Percentiles rank a stretch among this genome's conserved stretches.
phyloP scores from a whole-genome alignment of 805 yeast species.

The Cyberlindnera japonica region DNA sequence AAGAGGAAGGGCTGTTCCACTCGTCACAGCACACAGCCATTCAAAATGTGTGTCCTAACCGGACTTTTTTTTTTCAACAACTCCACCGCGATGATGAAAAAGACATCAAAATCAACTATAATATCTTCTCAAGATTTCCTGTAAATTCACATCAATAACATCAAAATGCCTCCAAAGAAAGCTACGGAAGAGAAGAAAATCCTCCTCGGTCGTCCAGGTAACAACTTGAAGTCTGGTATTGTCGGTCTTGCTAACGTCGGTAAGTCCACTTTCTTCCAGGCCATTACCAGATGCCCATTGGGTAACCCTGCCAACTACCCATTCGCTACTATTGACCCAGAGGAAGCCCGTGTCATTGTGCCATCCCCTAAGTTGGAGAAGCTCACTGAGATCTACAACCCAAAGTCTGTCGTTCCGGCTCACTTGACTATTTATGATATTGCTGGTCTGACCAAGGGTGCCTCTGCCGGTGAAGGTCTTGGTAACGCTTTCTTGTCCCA shows the following conservation, averaged over 20 bases:
- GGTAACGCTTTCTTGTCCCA: slow-evolving; percentile 97
- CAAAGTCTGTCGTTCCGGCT: slow-evolving; percentile 88
- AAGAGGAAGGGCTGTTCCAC: no score
- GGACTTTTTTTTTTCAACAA: slow-evolving; percentile 4
- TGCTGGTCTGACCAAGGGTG: slow-evolving; percentile 98
- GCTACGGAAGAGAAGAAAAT: slow-evolving; percentile 69
- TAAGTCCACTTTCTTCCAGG: slow-evolving; percentile 96
- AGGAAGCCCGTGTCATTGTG: slow-evolving; percentile 93
- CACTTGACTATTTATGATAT: slow-evolving; percentile 91
- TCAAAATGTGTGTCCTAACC: no score
- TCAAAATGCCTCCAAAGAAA: slow-evolving; percentile 65
- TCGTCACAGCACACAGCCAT: no score
- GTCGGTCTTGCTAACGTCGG: slow-evolving; percentile 96
- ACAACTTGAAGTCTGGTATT: slow-evolving; percentile 75
- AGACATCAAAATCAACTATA: neutral
- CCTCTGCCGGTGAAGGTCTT: slow-evolving; percentile 93
- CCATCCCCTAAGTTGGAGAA: slow-evolving; percentile 86
- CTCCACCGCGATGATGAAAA: neutral
- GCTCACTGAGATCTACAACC: slow-evolving; percentile 69
- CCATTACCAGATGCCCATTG: slow-evolving; percentile 85
- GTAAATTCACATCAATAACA: neutral
- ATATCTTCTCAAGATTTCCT: neutral
- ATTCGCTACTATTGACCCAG: slow-evolving; percentile 97
- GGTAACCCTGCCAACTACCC: slow-evolving; percentile 99
- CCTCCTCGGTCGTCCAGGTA: slow-evolving; percentile 80